Conservation (phyloP, 345 rosid genomes). For the Eucalyptus sideroxylon region DNA sequence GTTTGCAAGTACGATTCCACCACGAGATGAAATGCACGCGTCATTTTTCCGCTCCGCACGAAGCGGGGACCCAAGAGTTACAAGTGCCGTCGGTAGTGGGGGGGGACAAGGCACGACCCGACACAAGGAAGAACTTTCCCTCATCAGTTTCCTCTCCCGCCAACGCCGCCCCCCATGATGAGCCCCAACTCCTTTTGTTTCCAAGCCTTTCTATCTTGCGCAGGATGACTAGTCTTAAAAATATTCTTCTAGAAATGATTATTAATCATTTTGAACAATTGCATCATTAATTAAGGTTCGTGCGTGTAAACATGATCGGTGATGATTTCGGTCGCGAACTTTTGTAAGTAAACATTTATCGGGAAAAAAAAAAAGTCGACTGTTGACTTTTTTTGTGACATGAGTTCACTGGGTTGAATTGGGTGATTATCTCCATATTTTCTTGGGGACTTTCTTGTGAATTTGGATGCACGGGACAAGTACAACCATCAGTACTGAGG, state of each 20-base stretch:
- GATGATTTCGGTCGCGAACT: not conserved
- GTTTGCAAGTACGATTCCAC: not conserved
- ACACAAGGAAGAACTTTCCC: not conserved
- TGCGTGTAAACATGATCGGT: accelerated
- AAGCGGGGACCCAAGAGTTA: not conserved
- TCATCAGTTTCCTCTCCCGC: not conserved
- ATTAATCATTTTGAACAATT: not conserved
- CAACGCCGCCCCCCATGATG: not conserved
- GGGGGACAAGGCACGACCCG: not conserved
- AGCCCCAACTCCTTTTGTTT: not conserved
- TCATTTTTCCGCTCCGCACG: not conserved
- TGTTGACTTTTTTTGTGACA: not conserved
- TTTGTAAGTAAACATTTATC: not conserved
- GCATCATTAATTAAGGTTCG: not conserved
- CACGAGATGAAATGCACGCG: not conserved
- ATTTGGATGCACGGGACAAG: not conserved
- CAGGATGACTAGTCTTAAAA: not conserved
- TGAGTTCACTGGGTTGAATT: not conserved
- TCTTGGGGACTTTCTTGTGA: not conserved
- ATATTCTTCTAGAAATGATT: not conserved
- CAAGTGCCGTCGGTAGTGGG: not conserved
- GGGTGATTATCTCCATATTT: not conserved
- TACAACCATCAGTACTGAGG: not conserved
- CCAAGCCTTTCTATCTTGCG: not conserved
- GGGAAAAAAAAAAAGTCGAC: accelerated